phyloP scores from a whole-genome alignment of 2,329 filamentous ascomycete genomes.

The Beauveria asiatica region DNA sequence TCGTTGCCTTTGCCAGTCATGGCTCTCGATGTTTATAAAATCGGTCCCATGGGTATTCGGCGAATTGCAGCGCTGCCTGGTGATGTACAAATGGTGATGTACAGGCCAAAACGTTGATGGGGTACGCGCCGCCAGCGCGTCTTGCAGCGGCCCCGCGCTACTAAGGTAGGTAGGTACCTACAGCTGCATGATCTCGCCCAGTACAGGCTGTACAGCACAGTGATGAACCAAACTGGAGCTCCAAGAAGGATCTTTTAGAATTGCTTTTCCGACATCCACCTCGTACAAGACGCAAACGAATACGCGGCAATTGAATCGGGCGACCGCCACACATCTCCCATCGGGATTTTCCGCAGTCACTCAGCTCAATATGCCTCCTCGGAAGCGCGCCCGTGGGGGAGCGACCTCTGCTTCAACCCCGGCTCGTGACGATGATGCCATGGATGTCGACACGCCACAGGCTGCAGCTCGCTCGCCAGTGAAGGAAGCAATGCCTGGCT shows the following conservation, averaged over 20 bases:
- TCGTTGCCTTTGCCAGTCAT: slow-evolving; percentile 32
- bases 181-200: background rate
- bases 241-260: background rate
- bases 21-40: slow-evolving; percentile 9
- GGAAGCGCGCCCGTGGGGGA: slow-evolving; percentile 55
- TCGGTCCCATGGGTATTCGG: background rate
- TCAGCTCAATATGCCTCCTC: slow-evolving; percentile 50
- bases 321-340: background rate
- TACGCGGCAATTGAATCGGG: background rate
- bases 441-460: slow-evolving; percentile 50
- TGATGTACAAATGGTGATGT: background rate
- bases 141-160: background rate
- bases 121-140: background rate
- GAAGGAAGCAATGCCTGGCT: slow-evolving; percentile 23
- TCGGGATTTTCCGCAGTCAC: background rate
- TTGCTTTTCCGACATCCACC: background rate
- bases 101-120: background rate
- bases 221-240: background rate
- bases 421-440: slow-evolving; percentile 48
- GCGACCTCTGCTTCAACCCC: slow-evolving; percentile 50
- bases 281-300: background rate
- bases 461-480: slow-evolving; percentile 31
- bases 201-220: too few relatives aligned
- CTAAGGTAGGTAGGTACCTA: background rate
- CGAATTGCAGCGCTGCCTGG: background rate